These are phyloP conservation scores for Parasitella parasitica DNA, from an alignment of 371 early-diverging fungal species.

Conservation along the genomic window DNA sequence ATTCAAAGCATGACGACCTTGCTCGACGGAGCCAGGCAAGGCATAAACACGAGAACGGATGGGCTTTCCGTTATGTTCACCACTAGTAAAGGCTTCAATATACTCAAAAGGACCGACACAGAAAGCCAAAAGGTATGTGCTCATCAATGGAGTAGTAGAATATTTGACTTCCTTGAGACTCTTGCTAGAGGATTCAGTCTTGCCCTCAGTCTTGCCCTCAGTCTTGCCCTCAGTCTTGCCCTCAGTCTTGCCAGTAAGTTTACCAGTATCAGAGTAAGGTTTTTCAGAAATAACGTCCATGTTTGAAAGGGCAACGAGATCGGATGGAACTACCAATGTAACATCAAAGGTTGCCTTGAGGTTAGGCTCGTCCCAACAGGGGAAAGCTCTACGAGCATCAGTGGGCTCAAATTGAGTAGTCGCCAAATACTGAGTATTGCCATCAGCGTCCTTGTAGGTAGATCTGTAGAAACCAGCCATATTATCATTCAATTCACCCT, in stretches of 20 bases:
- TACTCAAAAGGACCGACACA: slow-evolving; percentile 85
- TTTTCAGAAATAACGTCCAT: slow-evolving; percentile 69
- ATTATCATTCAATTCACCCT: slow-evolving; percentile 80
- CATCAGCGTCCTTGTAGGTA: slow-evolving; percentile 73
- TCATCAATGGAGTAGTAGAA: slow-evolving; percentile 88
- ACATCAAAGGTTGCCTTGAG: slow-evolving; percentile 91
- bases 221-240: slow-evolving; percentile 30
- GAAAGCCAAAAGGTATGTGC: slow-evolving; percentile 85
- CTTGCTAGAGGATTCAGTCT: slow-evolving; percentile 16
- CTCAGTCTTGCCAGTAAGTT: slow-evolving; percentile 21
- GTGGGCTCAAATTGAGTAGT: slow-evolving; percentile 95
- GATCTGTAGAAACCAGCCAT: slow-evolving; percentile 91
- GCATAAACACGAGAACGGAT: slow-evolving; percentile 81
- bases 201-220: slow-evolving; percentile 32
- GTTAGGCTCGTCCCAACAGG: slow-evolving; percentile 91
- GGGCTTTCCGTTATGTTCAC: slow-evolving; percentile 51
- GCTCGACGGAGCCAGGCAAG: slow-evolving; percentile 64
- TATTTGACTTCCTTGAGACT: slow-evolving; percentile 68
- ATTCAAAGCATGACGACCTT: slow-evolving; percentile 77
- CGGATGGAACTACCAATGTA: slow-evolving; percentile 69
- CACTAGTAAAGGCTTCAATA: slow-evolving; percentile 73
- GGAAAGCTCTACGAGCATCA: slow-evolving; percentile 89
- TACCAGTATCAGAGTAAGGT: slow-evolving; percentile 34
- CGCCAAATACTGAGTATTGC: slow-evolving; percentile 71
- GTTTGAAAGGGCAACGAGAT: slow-evolving; percentile 85